phyloP scores from a whole-genome alignment of 495 filamentous ascomycete genomes.

The Daldinia vernicosa region DNA sequence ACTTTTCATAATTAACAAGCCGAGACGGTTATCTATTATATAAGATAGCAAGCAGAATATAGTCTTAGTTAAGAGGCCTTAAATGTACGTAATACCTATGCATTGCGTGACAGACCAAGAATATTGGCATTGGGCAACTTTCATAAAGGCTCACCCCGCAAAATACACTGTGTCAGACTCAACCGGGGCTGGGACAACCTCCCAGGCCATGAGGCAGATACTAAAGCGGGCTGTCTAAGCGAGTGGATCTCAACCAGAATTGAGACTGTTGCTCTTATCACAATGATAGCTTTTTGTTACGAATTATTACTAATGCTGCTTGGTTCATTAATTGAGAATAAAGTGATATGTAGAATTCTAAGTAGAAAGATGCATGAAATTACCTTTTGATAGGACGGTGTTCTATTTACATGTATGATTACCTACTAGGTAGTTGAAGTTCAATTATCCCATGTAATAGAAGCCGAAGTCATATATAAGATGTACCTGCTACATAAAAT shows the following conservation, averaged over 20 bases:
- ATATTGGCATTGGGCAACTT: slow-evolving; percentile 33
- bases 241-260: slow-evolving; percentile 9
- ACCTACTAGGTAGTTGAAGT: no score
- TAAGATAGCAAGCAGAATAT: neutral
- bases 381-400: no score
- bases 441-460: neutral
- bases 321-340: neutral
- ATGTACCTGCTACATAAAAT: neutral
- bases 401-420: no score
- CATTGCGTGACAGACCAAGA: slow-evolving; percentile 33
- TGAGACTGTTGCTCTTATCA: neutral
- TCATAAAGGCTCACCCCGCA: slow-evolving; percentile 15
- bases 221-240: slow-evolving; percentile 5
- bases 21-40: neutral
- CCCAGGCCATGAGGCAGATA: slow-evolving; percentile 3
- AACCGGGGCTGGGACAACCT: slow-evolving; percentile 26
- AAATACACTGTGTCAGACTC: slow-evolving; percentile 32
- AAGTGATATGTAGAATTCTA: neutral
- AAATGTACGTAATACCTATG: slow-evolving; percentile 22
- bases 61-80: neutral
- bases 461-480: neutral
- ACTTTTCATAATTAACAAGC: neutral
- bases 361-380: neutral
- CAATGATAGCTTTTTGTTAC: neutral
- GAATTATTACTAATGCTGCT: neutral